phyloP scores from a whole-genome alignment of 2,329 filamentous ascomycete species.

The Acephala macrosclerotiorum region DNA sequence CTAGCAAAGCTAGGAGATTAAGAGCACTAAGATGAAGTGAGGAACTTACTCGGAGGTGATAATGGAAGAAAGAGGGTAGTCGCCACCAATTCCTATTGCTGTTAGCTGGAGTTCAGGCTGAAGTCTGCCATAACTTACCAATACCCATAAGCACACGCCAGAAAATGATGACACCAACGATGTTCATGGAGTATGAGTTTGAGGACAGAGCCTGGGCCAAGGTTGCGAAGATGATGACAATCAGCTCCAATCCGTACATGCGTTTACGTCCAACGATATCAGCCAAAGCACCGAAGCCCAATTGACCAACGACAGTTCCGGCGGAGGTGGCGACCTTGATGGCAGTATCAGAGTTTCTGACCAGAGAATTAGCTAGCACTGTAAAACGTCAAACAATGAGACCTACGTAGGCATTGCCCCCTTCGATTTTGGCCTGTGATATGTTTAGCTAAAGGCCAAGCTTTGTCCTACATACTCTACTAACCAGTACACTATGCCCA shows the following conservation, averaged over 20 bases:
- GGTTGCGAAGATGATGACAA: constrained; percentile 80
- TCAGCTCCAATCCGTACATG: constrained; percentile 80
- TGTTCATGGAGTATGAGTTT: constrained; percentile 54
- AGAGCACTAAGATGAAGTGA: not conserved
- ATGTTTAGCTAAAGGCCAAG: not conserved
- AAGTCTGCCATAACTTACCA: constrained; percentile 5
- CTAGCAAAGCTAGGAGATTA: too few relatives aligned
- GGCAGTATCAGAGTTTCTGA: constrained; percentile 73
- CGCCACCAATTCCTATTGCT: constrained; percentile 69
- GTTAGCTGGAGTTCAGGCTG: constrained; percentile 52
- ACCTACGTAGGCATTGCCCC: constrained; percentile 71
- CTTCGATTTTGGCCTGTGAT: constrained; percentile 17
- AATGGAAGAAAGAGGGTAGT: constrained; percentile 83
- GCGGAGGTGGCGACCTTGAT: constrained; percentile 86
- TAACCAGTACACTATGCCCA: constrained; percentile 35
- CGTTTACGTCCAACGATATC: constrained; percentile 78
- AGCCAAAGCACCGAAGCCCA: constrained; percentile 79
- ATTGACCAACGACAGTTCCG: constrained; percentile 81
- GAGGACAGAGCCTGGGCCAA: constrained; percentile 70
- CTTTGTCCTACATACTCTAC: not conserved
- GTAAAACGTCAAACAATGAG: too few relatives aligned
- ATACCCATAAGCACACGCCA: constrained; percentile 77
- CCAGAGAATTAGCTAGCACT: too few relatives aligned
- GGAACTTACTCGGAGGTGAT: constrained; percentile 73
- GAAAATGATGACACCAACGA: constrained; percentile 75